Percentiles rank a stretch among this genome's conserved stretches.
These are phyloP conservation scores for Mimosa bimucronata DNA, from an alignment of 306 rosid genomes.

Conservation along the genomic window DNA sequence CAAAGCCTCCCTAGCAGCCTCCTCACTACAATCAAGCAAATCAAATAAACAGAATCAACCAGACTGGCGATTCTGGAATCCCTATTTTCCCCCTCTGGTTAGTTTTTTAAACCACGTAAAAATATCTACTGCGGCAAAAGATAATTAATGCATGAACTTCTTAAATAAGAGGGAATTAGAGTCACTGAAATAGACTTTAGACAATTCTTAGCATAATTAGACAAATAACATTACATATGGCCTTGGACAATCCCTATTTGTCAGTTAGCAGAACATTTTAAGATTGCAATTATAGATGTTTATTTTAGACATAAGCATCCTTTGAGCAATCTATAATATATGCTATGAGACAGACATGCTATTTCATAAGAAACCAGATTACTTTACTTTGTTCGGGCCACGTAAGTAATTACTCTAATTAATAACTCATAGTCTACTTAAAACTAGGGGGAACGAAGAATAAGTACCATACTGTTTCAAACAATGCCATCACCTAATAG, in stretches of 20 bases:
- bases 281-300: not conserved
- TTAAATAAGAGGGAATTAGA: too few species aligned
- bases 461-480: constrained; percentile 13
- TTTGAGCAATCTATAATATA: not conserved
- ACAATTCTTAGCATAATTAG: too few species aligned
- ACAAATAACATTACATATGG: not conserved
- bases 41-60: not conserved
- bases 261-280: too few species aligned
- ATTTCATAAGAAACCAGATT: constrained; percentile 12
- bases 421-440: not conserved
- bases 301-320: constrained; percentile 10
- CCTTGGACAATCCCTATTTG: not conserved
- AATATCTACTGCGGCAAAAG: too few species aligned
- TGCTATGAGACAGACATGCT: not conserved
- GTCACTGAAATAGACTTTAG: too few species aligned
- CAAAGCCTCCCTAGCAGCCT: constrained; percentile 91
- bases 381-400: not conserved
- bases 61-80: not conserved
- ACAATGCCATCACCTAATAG: constrained; percentile 8
- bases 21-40: constrained; percentile 57
- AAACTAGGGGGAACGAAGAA: not conserved
- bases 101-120: too few species aligned
- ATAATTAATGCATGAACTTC: too few species aligned
- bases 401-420: not conserved
- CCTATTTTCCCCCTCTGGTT: too few species aligned